phyloP scores from a whole-genome alignment of 179 eudicot species.

The Monotropa hypopitys region DNA sequence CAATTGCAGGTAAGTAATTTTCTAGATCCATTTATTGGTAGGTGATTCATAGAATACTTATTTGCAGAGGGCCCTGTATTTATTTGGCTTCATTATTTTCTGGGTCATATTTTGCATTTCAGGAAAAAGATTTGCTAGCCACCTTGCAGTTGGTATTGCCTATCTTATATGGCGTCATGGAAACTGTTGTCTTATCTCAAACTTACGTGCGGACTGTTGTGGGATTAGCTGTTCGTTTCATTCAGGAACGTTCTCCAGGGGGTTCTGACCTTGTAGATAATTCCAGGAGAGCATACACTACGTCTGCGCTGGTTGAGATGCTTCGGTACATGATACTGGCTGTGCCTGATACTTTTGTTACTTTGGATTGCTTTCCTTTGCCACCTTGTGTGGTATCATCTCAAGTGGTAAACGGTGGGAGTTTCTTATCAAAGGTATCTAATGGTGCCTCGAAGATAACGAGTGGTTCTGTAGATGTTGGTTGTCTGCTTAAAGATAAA shows the following conservation, averaged over 20 bases:
- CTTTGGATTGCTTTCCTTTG: slow-evolving; percentile 85
- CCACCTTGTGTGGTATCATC: slow-evolving; percentile 39
- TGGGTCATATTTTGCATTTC: slow-evolving; percentile 14
- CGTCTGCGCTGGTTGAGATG: slow-evolving; percentile 73
- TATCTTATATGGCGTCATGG: slow-evolving; percentile 58
- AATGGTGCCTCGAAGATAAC: slow-evolving; percentile 27
- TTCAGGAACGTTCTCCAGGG: slow-evolving; percentile 55
- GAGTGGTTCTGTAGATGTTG: slow-evolving; percentile 24
- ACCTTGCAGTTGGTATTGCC: slow-evolving; percentile 78
- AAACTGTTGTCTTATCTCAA: slow-evolving; percentile 61
- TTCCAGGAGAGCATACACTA: slow-evolving; percentile 58
- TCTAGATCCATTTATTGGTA: neutral
- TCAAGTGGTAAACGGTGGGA: slow-evolving; percentile 31
- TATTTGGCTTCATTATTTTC: neutral
- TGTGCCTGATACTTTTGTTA: slow-evolving; percentile 93
- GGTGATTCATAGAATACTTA: neutral
- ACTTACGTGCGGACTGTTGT: slow-evolving; percentile 69
- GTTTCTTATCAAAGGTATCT: slow-evolving; percentile 27
- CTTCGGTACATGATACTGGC: slow-evolving; percentile 71
- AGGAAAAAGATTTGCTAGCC: slow-evolving; percentile 72
- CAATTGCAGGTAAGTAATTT: slow-evolving; percentile 65
- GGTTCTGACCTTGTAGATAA: slow-evolving; percentile 68
- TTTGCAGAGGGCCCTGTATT: neutral
- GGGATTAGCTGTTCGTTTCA: slow-evolving; percentile 56
- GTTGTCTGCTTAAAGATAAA: slow-evolving; percentile 27